Percentiles rank a stretch among this genome's conserved stretches.
These are phyloP conservation scores for Melastoma candidum DNA, from an alignment of 441 rosid genomes.

Conservation along the genomic window DNA sequence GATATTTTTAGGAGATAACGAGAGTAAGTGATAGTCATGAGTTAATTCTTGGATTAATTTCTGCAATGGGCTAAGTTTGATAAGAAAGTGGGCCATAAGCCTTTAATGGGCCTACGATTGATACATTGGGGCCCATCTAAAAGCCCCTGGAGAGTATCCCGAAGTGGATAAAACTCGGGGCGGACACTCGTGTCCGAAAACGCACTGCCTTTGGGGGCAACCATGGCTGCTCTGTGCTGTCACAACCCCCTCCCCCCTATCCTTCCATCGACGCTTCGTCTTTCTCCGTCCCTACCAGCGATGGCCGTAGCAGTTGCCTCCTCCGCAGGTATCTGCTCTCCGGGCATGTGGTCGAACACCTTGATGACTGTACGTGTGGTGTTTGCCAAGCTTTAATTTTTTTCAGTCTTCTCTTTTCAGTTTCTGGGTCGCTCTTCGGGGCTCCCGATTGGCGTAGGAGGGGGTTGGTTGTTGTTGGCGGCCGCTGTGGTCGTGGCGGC, in stretches of 20 bases:
- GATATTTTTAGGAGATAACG: too few species aligned
- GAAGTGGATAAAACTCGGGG: too few species aligned
- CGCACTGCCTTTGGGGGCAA: neutral
- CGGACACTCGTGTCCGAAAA: too few species aligned
- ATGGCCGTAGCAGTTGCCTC: slow-evolving; percentile 12
- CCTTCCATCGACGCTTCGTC: slow-evolving; percentile 18
- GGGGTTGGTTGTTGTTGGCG: slow-evolving; percentile 11
- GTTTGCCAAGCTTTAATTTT: neutral
- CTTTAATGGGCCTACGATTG: too few species aligned
- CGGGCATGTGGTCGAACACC: neutral
- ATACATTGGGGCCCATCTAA: too few species aligned
- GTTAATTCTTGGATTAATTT: too few species aligned
- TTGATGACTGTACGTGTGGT: neutral
- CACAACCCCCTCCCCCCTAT: slow-evolving; percentile 28
- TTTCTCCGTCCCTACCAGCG: slow-evolving; percentile 27
- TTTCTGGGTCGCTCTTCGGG: slow-evolving; percentile 29
- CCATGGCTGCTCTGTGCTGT: slow-evolving; percentile 47
- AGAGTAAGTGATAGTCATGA: too few species aligned
- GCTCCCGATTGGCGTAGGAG: slow-evolving; percentile 10
- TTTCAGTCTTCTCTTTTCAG: slow-evolving; percentile 21
- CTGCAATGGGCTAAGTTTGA: too few species aligned
- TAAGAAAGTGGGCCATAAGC: too few species aligned
- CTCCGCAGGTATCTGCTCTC: neutral
- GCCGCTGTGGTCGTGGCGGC: slow-evolving; percentile 7
- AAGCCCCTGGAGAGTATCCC: too few species aligned